phyloP scores from a whole-genome alignment of 1,284 basidiomycete species.

The Limonomyces culmigenus region DNA sequence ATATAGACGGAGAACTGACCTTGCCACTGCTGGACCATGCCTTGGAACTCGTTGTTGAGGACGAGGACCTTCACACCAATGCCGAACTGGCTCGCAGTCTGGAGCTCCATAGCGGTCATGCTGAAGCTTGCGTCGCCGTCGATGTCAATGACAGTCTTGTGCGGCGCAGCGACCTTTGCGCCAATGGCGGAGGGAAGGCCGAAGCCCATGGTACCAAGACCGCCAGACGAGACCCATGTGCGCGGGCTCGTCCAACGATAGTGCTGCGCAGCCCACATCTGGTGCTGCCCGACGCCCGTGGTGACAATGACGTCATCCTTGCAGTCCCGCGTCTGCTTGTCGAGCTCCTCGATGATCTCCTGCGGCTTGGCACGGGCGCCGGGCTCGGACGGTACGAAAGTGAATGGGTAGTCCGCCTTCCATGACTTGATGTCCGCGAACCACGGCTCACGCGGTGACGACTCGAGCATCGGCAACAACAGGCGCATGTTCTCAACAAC shows the following conservation, averaged over 20 bases:
- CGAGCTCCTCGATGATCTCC: slow-evolving; percentile 88
- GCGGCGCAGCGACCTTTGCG: slow-evolving; percentile 88
- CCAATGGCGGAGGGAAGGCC: slow-evolving; percentile 90
- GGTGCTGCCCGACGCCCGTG: slow-evolving; percentile 97
- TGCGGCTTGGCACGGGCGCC: slow-evolving; percentile 85
- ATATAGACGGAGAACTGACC: too few relatives aligned
- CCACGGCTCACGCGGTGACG: slow-evolving; percentile 61
- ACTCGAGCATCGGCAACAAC: slow-evolving; percentile 67
- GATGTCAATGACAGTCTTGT: slow-evolving; percentile 91
- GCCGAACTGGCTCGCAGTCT: slow-evolving; percentile 78
- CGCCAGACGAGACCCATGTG: slow-evolving; percentile 91
- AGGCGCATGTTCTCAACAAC: slow-evolving; percentile 72
- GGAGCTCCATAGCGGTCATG: slow-evolving; percentile 99
- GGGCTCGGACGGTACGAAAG: slow-evolving; percentile 51
- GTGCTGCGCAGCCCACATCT: slow-evolving; percentile 98
- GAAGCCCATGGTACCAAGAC: slow-evolving; percentile 96
- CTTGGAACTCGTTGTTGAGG: slow-evolving; percentile 91
- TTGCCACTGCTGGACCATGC: slow-evolving; percentile 99
- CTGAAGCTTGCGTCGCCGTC: slow-evolving; percentile 97
- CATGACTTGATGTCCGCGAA: slow-evolving; percentile 67
- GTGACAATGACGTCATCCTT: slow-evolving; percentile 84
- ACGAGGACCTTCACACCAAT: slow-evolving; percentile 92
- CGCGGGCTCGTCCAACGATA: slow-evolving; percentile 83
- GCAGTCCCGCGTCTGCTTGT: slow-evolving; percentile 51
- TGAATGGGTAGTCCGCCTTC: slow-evolving; percentile 88